phyloP scores from a whole-genome alignment of 805 yeast genomes.

The Saccharomycopsis sp. region DNA sequence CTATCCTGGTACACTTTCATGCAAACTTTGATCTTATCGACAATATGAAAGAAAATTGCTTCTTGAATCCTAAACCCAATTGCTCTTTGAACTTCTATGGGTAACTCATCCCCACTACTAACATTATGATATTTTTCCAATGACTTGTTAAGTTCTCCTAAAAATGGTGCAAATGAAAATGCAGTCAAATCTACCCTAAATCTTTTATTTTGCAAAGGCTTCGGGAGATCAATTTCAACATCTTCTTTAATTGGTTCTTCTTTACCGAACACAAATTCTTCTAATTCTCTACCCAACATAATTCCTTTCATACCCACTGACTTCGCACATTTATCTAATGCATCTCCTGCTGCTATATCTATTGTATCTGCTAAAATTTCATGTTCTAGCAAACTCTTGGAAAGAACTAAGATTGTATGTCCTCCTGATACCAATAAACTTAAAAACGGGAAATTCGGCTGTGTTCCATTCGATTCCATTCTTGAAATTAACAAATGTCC shows the following conservation, averaged over 20 bases:
- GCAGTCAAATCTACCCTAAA: slow-evolving; percentile 39
- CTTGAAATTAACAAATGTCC: slow-evolving; percentile 78
- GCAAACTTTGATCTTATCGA: slow-evolving; percentile 53
- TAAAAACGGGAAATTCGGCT: slow-evolving; percentile 58
- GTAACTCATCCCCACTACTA: slow-evolving; percentile 22
- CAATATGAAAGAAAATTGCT: slow-evolving; percentile 63
- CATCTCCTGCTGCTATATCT: slow-evolving; percentile 92
- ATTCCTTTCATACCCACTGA: slow-evolving; percentile 67
- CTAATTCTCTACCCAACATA: slow-evolving; percentile 83
- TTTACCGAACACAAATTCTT: slow-evolving; percentile 36
- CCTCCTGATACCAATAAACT: slow-evolving; percentile 88
- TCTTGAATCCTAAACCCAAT: slow-evolving; percentile 57
- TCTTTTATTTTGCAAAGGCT: slow-evolving; percentile 46
- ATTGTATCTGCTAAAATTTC: slow-evolving; percentile 65
- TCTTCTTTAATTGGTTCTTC: slow-evolving; percentile 23
- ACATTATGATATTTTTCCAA: slow-evolving; percentile 26
- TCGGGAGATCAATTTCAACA: slow-evolving; percentile 30
- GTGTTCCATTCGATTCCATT: slow-evolving; percentile 34
- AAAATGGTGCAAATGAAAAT: slow-evolving; percentile 77
- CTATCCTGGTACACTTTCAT: slow-evolving; percentile 34
- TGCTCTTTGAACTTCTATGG: slow-evolving; percentile 30
- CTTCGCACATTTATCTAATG: slow-evolving; percentile 88
- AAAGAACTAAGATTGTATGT: slow-evolving; percentile 80
- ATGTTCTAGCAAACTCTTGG: slow-evolving; percentile 56
- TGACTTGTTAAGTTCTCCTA: slow-evolving; percentile 44